Percentiles rank a stretch among this genome's conserved stretches.
Evolutionary conservation across 345 rosid genomes (phyloP).

Genomic region (Schrenkiella parvula): DNA sequence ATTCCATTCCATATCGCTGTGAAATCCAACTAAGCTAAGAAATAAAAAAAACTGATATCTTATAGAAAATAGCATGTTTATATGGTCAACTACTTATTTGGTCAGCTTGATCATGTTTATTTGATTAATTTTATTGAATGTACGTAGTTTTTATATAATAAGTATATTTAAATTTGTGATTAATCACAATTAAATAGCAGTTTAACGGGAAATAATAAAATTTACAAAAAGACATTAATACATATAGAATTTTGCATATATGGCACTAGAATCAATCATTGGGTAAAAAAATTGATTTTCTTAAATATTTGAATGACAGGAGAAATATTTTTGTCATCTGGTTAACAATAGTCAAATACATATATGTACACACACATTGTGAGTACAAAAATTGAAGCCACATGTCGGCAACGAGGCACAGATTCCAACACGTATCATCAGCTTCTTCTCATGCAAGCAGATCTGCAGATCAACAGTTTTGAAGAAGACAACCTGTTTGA

Average conservation of each 20-base stretch:
- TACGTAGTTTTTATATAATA: too few species aligned
- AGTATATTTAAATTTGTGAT: too few species aligned
- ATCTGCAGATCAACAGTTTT: conserved; percentile 32
- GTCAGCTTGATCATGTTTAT: background rate
- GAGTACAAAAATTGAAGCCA: background rate
- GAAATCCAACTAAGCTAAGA: background rate
- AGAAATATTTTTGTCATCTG: too few species aligned
- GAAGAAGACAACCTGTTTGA: background rate
- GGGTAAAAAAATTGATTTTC: background rate
- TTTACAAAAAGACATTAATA: too few species aligned
- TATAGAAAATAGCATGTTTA: too few species aligned
- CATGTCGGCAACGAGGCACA: conserved; percentile 21
- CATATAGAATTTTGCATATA: too few species aligned
- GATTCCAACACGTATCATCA: conserved; percentile 18
- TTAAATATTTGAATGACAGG: background rate
- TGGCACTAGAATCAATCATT: too few species aligned
- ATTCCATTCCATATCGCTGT: background rate
- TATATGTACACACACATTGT: background rate
- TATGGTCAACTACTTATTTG: too few species aligned
- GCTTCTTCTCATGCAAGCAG: conserved; percentile 25
- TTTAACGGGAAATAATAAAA: background rate
- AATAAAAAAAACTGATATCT: background rate
- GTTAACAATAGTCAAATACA: background rate
- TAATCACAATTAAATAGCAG: too few species aligned
- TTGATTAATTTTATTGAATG: background rate